These are phyloP conservation scores for Waltergamsia citrina DNA, from an alignment of 2,329 filamentous ascomycete genomes.

Conservation along the genomic window DNA sequence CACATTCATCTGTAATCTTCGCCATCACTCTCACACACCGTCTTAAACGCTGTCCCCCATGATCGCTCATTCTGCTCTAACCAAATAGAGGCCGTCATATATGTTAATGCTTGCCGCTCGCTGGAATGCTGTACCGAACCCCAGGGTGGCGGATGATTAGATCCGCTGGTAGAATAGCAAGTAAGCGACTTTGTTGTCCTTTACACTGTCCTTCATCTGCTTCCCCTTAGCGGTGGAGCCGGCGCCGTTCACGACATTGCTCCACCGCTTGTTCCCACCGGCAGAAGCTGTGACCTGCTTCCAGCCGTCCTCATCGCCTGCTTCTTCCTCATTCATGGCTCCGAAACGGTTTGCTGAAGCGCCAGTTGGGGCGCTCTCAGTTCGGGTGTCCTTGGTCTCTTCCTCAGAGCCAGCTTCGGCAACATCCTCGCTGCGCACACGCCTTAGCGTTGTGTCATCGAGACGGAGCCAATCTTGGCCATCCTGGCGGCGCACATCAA, in stretches of 20 bases:
- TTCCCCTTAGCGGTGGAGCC: conserved; percentile 47
- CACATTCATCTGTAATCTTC: too few relatives aligned
- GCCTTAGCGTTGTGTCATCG: conserved; percentile 84
- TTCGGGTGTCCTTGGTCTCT: conserved; percentile 47
- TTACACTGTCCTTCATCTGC: conserved; percentile 54
- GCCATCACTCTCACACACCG: not conserved
- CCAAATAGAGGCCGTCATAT: conserved; percentile 1
- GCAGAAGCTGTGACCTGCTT: conserved; percentile 59
- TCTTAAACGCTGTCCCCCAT: not conserved
- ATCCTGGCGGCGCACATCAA: conserved; percentile 92
- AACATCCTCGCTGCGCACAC: conserved; percentile 80
- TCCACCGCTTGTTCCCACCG: conserved; percentile 64
- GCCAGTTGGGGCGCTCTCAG: conserved; percentile 12
- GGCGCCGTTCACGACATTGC: conserved; percentile 56
- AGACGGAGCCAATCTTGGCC: conserved; percentile 93
- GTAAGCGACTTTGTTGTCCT: conserved; percentile 96
- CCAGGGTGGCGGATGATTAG: conserved; percentile 14
- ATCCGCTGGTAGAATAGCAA: conserved; percentile 89
- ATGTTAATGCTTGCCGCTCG: not conserved
- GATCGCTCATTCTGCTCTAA: conserved; percentile 1
- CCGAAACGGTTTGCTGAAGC: conserved; percentile 66
- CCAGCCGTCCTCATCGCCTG: conserved; percentile 65
- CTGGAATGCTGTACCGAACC: not conserved
- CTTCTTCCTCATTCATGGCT: conserved; percentile 55
- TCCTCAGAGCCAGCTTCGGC: conserved; percentile 79